These are phyloP conservation scores for Candida sp. DNA, from an alignment of 1,139 yeast species.

Conservation along the genomic window DNA sequence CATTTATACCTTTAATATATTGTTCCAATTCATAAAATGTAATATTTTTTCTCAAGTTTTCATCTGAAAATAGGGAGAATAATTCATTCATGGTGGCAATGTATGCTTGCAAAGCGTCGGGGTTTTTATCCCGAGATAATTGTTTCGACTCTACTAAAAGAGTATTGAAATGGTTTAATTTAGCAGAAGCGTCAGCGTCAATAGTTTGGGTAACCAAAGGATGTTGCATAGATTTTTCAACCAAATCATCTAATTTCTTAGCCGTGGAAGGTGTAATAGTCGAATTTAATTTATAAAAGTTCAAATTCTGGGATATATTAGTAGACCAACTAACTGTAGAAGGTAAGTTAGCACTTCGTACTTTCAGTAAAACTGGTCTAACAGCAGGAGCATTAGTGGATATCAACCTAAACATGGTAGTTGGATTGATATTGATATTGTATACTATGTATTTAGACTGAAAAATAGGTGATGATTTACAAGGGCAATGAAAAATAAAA, in stretches of 20 bases:
- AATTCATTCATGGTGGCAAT: slow-evolving; percentile 18
- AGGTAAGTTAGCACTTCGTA: slow-evolving; percentile 25
- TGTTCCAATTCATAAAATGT: slow-evolving; percentile 21
- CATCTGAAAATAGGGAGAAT: slow-evolving; percentile 25
- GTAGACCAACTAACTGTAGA: not conserved
- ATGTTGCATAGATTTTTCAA: slow-evolving; percentile 17
- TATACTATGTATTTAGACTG: too few species aligned
- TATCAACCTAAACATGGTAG: slow-evolving; percentile 37
- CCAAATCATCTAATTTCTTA: slow-evolving; percentile 13
- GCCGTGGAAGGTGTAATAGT: slow-evolving; percentile 4
- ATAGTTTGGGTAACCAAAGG: slow-evolving; percentile 19
- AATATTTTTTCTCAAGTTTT: slow-evolving; percentile 20
- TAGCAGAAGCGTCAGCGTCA: slow-evolving; percentile 17
- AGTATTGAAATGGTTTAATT: slow-evolving; percentile 26
- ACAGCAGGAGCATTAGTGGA: slow-evolving; percentile 35
- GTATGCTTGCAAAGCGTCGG: slow-evolving; percentile 18
- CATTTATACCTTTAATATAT: slow-evolving; percentile 25
- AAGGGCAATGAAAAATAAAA: too few species aligned
- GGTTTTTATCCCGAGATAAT: slow-evolving; percentile 11
- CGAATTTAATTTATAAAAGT: slow-evolving; percentile 6
- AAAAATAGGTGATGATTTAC: too few species aligned
- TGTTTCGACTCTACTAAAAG: slow-evolving; percentile 20
- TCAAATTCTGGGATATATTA: slow-evolving; percentile 5
- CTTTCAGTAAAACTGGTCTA: slow-evolving; percentile 39
- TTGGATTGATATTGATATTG: too few species aligned